Percentiles rank a stretch among this genome's conserved stretches.
Evolutionary conservation across 768 basidiomycete genomes (phyloP).

Genomic region (Termitomyces sp.): DNA sequence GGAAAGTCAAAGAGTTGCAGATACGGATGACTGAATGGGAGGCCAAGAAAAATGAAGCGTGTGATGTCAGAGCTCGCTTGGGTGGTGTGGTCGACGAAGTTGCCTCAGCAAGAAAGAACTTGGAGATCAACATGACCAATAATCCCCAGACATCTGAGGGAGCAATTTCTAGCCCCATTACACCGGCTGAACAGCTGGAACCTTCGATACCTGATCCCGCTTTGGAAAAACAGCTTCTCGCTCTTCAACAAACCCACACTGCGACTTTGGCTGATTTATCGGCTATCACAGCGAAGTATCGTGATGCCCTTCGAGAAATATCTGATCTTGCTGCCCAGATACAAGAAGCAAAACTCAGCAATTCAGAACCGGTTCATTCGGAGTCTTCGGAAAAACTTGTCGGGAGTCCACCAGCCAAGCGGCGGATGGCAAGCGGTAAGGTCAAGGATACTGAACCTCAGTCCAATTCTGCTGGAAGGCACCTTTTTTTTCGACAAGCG

Average conservation of each 20-base stretch:
- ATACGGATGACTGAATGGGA: constrained; percentile 76
- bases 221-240: constrained; percentile 57
- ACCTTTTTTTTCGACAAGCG: constrained; percentile 86
- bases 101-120: constrained; percentile 58
- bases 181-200: constrained; percentile 20
- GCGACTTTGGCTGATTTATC: constrained; percentile 79
- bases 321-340: constrained; percentile 91
- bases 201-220: constrained; percentile 30
- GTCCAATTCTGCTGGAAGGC: constrained; percentile 47
- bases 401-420: constrained; percentile 37
- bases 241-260: constrained; percentile 78
- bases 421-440: constrained; percentile 48
- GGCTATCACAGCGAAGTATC: constrained; percentile 75
- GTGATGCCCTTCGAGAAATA: constrained; percentile 86
- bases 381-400: constrained; percentile 41
- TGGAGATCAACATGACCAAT: constrained; percentile 46
- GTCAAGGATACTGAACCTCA: constrained; percentile 43
- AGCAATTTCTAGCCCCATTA: constrained; percentile 18
- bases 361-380: constrained; percentile 27
- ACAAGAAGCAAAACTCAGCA: constrained; percentile 75
- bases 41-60: constrained; percentile 60
- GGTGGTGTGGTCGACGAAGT: constrained; percentile 67
- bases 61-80: constrained; percentile 60
- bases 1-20: constrained; percentile 70
- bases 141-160: constrained; percentile 11